Conservation (phyloP, 2,329 filamentous ascomycete species). For the Penicillium hordei region DNA sequence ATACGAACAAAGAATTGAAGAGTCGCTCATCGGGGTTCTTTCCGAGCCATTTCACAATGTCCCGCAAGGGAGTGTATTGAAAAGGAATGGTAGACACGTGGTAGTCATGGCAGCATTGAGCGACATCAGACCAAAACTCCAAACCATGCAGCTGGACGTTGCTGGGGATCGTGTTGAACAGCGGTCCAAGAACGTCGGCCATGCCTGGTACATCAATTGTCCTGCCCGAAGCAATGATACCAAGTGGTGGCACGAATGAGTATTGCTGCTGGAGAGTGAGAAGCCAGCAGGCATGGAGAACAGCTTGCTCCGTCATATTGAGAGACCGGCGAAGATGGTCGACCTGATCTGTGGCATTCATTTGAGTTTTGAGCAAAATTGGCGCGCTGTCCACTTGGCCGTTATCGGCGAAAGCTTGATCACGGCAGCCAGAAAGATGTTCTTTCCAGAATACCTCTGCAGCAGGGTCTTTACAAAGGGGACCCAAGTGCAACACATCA, state of each 20-base stretch:
- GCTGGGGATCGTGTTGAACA: slow-evolving; percentile 89
- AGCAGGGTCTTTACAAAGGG: slow-evolving; percentile 53
- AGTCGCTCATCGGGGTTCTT: slow-evolving; percentile 56
- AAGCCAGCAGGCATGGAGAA: slow-evolving; percentile 75
- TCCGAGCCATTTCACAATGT: slow-evolving; percentile 76
- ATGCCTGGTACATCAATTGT: slow-evolving; percentile 64
- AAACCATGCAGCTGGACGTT: slow-evolving; percentile 48
- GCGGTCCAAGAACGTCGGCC: slow-evolving; percentile 70
- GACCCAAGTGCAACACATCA: slow-evolving; percentile 67
- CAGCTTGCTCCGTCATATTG: slow-evolving; percentile 73
- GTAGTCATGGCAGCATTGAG: slow-evolving; percentile 67
- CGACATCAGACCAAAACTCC: slow-evolving; percentile 60
- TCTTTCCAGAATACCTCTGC: slow-evolving; percentile 67
- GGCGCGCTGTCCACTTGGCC: slow-evolving; percentile 9
- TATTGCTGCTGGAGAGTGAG: slow-evolving; percentile 58
- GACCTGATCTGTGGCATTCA: slow-evolving; percentile 46
- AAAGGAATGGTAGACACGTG: slow-evolving; percentile 67
- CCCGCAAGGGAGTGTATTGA: slow-evolving; percentile 75
- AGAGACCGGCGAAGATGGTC: slow-evolving; percentile 57
- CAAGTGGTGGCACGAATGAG: slow-evolving; percentile 57
- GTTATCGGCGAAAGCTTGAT: slow-evolving; percentile 11
- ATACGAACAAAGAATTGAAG: slow-evolving; percentile 82
- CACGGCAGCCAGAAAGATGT: slow-evolving; percentile 48
- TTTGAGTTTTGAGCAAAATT: slow-evolving; percentile 21
- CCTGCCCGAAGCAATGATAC: slow-evolving; percentile 76